phyloP scores from a whole-genome alignment of 164 flowering plant genomes.

The Macadamia integrifolia region DNA sequence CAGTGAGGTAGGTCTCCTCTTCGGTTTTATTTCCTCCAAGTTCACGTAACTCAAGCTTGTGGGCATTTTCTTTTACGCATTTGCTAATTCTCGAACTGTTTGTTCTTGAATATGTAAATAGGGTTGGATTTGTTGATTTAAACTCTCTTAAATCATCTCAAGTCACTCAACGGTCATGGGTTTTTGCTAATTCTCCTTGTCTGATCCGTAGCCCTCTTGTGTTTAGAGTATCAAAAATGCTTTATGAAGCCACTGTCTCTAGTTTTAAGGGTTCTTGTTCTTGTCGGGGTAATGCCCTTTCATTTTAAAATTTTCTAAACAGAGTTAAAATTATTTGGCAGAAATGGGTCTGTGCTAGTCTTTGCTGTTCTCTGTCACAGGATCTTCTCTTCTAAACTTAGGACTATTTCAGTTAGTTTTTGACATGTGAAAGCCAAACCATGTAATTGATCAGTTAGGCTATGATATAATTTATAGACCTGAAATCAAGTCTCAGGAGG shows the following conservation, averaged over 20 bases:
- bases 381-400: too few species aligned
- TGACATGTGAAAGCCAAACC: neutral
- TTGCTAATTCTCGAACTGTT: too few species aligned
- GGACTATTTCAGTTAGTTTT: neutral
- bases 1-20: neutral
- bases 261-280: neutral
- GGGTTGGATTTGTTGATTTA: conserved; percentile 8
- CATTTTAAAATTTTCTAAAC: neutral
- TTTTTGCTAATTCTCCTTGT: too few species aligned
- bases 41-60: too few species aligned
- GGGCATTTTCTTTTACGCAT: too few species aligned
- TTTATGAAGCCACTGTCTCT: too few species aligned
- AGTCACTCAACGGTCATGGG: conserved; percentile 14
- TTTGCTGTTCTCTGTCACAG: neutral
- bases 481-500: neutral
- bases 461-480: neutral
- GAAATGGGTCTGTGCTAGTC: neutral
- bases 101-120: conserved; percentile 17
- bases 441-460: neutral
- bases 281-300: neutral
- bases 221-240: neutral
- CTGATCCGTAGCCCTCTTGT: conserved; percentile 10
- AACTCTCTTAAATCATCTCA: conserved; percentile 8
- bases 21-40: neutral
- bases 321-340: neutral